Percentiles rank a stretch among this genome's conserved stretches.
Evolutionary conservation across 148 eudicot species (phyloP).

Genomic region (Rheum nobile): DNA sequence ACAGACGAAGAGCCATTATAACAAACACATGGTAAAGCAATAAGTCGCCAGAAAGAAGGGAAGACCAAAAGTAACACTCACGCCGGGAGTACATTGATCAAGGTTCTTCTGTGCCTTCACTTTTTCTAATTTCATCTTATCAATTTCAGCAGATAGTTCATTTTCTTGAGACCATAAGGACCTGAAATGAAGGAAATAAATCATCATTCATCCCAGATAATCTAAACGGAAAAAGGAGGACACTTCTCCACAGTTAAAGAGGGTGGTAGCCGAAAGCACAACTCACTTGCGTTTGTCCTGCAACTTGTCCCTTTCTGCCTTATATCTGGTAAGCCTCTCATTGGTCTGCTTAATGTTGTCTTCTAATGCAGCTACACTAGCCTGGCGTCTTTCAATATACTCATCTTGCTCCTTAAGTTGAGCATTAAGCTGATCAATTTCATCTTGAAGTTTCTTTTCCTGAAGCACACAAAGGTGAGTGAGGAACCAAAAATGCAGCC

Average conservation of each 20-base stretch:
- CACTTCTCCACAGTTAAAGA: not conserved
- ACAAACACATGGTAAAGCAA: not conserved
- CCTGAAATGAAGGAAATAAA: slow-evolving; percentile 25
- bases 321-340: slow-evolving; percentile 43
- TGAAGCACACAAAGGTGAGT: slow-evolving; percentile 18
- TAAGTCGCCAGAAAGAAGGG: not conserved
- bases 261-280: slow-evolving; percentile 5
- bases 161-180: slow-evolving; percentile 76
- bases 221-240: not conserved
- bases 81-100: slow-evolving; percentile 97
- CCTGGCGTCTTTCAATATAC: slow-evolving; percentile 35
- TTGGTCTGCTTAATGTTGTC: slow-evolving; percentile 37
- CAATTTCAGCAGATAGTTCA: slow-evolving; percentile 77
- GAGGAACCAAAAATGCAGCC: not conserved
- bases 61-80: slow-evolving; percentile 31
- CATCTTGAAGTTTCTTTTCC: slow-evolving; percentile 62
- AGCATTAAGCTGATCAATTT: slow-evolving; percentile 49
- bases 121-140: slow-evolving; percentile 65
- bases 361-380: slow-evolving; percentile 36
- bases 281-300: slow-evolving; percentile 87
- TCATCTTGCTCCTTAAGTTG: slow-evolving; percentile 56
- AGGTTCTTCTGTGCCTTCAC: slow-evolving; percentile 87
- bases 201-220: not conserved
- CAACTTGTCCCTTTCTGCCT: slow-evolving; percentile 63
- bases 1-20: not conserved